Evolutionary conservation across 768 basidiomycete species (phyloP).

Genomic region (Ramaria sp.): DNA sequence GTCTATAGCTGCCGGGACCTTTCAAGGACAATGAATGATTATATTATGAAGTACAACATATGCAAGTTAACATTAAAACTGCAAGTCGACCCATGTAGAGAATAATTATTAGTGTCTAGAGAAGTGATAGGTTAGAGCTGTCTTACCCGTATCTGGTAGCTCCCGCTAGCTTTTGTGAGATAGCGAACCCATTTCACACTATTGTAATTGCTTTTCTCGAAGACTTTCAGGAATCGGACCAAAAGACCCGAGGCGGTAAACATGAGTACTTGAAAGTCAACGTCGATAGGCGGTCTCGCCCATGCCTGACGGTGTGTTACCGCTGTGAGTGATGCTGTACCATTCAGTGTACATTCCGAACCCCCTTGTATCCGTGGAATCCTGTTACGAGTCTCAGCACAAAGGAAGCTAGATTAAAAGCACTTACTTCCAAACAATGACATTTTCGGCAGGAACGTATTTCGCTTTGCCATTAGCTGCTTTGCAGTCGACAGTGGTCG

Average conservation of each 20-base stretch:
- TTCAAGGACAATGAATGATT: neutral
- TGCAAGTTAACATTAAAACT: neutral
- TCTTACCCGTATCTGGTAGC: constrained; percentile 83
- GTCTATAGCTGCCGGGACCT: neutral
- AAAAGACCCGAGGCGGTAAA: constrained; percentile 94
- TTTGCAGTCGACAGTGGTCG: constrained; percentile 87
- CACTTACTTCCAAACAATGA: constrained; percentile 95
- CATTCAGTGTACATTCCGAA: constrained; percentile 79
- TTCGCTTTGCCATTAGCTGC: constrained; percentile 91
- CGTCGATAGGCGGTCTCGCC: constrained; percentile 95
- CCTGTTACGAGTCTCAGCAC: constrained; percentile 29
- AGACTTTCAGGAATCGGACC: constrained; percentile 95
- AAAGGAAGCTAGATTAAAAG: neutral
- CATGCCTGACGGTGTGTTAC: constrained; percentile 93
- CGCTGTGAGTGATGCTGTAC: constrained; percentile 70
- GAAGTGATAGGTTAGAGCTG: neutral
- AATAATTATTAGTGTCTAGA: too few relatives aligned
- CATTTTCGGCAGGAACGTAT: constrained; percentile 91
- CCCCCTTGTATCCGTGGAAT: constrained; percentile 89
- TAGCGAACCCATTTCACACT: constrained; percentile 96
- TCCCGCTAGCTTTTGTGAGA: constrained; percentile 85
- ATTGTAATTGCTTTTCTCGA: constrained; percentile 90
- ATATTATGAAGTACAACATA: neutral
- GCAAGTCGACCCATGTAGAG: too few relatives aligned
- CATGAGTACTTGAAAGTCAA: constrained; percentile 99